Conservation (phyloP, 768 basidiomycete species). For the Serendipita vermifera region DNA sequence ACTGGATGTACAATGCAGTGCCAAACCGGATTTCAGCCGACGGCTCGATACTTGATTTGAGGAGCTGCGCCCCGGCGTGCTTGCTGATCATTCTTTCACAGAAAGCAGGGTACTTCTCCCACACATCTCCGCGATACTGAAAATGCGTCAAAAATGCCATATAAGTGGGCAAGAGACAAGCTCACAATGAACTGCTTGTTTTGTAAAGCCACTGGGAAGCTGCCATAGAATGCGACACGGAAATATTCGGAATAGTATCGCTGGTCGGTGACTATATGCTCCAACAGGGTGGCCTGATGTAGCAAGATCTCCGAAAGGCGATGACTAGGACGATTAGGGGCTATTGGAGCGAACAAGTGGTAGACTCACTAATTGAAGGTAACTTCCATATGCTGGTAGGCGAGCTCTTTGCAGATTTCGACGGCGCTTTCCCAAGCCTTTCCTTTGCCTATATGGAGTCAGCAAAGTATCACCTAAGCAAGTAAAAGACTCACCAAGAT, state of each 20-base stretch:
- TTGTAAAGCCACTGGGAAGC: conserved; percentile 71
- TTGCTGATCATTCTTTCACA: conserved; percentile 88
- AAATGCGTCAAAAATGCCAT: conserved; percentile 10
- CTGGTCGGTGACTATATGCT: conserved; percentile 71
- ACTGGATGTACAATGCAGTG: conserved; percentile 75
- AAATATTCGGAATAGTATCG: conserved; percentile 89
- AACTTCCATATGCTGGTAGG: conserved; percentile 72
- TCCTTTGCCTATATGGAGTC: conserved; percentile 56
- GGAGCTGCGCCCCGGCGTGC: conserved; percentile 69
- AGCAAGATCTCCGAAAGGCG: conserved; percentile 74
- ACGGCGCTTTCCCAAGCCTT: conserved; percentile 96
- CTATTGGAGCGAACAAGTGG: conserved; percentile 4
- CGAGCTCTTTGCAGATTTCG: conserved; percentile 84
- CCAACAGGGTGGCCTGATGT: conserved; percentile 77
- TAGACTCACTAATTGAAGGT: conserved; percentile 77
- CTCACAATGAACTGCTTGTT: conserved; percentile 84
- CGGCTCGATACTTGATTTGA: conserved; percentile 63
- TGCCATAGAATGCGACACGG: conserved; percentile 85
- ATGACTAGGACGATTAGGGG: conserved; percentile 31
- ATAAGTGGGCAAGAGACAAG: conserved; percentile 11
- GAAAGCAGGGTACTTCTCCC: conserved; percentile 85
- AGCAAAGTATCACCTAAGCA: not conserved
- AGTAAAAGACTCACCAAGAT: conserved; percentile 47
- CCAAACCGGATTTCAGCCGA: conserved; percentile 69
- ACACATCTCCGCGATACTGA: conserved; percentile 86